These are phyloP conservation scores for Lophiotrema nucula DNA, from an alignment of 495 filamentous ascomycete genomes.

Conservation along the genomic window DNA sequence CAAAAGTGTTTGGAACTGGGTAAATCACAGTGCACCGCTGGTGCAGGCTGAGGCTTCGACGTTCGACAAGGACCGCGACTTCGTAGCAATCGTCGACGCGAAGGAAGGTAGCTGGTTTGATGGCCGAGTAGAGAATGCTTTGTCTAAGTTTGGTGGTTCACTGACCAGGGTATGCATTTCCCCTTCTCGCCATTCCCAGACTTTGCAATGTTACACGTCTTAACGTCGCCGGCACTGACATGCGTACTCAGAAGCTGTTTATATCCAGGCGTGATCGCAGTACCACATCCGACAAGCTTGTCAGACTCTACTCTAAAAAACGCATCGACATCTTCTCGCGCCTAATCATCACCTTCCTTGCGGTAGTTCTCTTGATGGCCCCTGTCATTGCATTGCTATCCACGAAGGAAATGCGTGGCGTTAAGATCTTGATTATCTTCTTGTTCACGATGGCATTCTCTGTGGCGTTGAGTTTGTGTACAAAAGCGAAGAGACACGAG, in stretches of 20 bases:
- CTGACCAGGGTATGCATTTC: constrained; percentile 15
- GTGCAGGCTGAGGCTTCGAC: constrained; percentile 29
- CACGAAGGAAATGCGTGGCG: neutral
- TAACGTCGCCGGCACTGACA: no score
- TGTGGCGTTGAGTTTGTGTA: constrained; percentile 38
- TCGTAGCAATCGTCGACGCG: constrained; percentile 41
- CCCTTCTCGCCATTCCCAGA: no score
- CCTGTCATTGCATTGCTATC: constrained; percentile 37
- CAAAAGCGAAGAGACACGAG: constrained; percentile 44
- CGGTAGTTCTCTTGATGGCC: constrained; percentile 33
- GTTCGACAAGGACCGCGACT: constrained; percentile 40
- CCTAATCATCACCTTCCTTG: constrained; percentile 36
- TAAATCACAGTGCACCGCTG: constrained; percentile 34
- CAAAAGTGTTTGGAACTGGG: constrained; percentile 37
- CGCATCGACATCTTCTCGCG: constrained; percentile 39
- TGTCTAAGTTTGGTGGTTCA: constrained; percentile 31
- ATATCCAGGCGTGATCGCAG: constrained; percentile 28
- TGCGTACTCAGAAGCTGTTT: constrained; percentile 29
- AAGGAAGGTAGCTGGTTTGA: constrained; percentile 44
- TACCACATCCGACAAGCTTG: constrained; percentile 32
- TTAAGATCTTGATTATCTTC: constrained; percentile 39
- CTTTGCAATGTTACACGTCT: no score
- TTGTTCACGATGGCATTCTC: constrained; percentile 41
- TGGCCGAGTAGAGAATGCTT: constrained; percentile 36
- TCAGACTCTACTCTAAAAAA: constrained; percentile 36